Conservation (phyloP, 106 monocot genomes). For the Dendrobium nobile region DNA sequence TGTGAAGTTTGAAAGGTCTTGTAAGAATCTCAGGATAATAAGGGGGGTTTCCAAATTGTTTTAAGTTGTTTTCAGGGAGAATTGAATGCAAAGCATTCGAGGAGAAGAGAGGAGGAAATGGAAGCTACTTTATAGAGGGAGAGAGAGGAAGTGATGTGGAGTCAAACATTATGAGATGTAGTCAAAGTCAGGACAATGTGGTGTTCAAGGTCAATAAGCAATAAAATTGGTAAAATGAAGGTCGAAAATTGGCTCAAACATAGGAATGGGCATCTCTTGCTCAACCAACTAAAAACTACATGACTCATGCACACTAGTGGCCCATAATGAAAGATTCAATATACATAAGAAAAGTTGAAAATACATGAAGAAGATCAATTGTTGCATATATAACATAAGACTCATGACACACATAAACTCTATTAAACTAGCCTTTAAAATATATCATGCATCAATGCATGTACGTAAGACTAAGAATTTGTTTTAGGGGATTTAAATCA, state of each 20-base stretch:
- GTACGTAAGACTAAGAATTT: background rate
- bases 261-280: background rate
- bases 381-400: background rate
- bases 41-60: background rate
- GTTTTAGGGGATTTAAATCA: background rate
- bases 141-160: too few relatives aligned
- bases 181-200: background rate
- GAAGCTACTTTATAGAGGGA: too few relatives aligned
- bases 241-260: background rate
- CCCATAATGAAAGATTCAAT: background rate
- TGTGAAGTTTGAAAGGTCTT: background rate
- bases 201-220: background rate
- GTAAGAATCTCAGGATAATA: background rate
- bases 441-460: background rate
- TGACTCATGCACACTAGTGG: background rate
- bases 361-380: background rate
- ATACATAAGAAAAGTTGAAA: background rate
- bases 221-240: background rate
- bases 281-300: background rate
- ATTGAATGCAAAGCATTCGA: background rate
- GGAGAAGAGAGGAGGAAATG: background rate
- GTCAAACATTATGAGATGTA: background rate
- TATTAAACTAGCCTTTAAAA: background rate
- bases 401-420: background rate
- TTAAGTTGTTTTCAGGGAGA: background rate